These are phyloP conservation scores for Rhododendron molle DNA, from an alignment of 148 eudicot genomes.

Conservation along the genomic window DNA sequence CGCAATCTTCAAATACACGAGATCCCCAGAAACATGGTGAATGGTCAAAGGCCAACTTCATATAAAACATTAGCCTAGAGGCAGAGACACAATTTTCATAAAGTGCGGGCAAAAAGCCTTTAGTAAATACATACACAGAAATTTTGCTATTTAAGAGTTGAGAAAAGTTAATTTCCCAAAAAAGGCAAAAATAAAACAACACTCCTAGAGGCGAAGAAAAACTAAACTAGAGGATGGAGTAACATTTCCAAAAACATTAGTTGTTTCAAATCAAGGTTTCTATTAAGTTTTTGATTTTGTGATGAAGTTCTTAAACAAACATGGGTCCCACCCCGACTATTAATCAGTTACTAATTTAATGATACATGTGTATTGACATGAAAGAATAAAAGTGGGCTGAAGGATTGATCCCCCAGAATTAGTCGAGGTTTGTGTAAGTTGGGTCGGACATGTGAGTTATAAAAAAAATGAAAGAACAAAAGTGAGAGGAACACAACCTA, in stretches of 20 bases:
- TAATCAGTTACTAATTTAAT: neutral
- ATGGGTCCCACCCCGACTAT: neutral
- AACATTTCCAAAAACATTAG: neutral
- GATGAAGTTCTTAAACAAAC: neutral
- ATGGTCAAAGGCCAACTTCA: neutral
- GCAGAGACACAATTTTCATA: neutral
- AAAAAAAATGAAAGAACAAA: neutral
- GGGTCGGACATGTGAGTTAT: neutral
- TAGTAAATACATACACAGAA: neutral
- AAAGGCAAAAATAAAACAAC: neutral
- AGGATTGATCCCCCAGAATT: neutral
- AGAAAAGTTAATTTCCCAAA: neutral
- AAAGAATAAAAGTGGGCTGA: neutral
- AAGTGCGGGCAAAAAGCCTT: neutral
- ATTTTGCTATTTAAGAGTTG: neutral
- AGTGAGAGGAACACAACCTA: neutral
- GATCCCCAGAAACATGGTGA: neutral
- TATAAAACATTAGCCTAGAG: neutral
- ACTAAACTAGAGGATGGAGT: neutral
- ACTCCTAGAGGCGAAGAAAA: neutral
- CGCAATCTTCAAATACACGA: constrained; percentile 32
- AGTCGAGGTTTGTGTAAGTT: neutral
- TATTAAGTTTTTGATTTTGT: neutral
- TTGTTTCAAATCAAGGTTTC: neutral
- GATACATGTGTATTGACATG: neutral